Evolutionary conservation across 352 stramenopile genomes (phyloP), one percentile per base, ranked within the genome.

Genomic region (Globisporangium rhizosaccharum): DNA sequence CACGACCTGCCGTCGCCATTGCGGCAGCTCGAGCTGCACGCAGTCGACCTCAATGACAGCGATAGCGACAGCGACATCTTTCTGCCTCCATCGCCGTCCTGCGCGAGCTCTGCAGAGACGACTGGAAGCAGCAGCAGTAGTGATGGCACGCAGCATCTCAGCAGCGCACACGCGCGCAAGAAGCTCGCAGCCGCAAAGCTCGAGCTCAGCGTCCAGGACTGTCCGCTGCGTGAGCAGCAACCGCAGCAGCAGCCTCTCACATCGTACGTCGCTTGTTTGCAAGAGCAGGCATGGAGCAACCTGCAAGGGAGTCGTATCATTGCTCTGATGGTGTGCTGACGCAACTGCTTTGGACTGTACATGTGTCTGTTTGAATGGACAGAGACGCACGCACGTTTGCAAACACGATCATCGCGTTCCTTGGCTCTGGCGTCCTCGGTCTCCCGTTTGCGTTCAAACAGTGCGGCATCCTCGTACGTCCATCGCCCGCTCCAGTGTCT

Each of bases 321-420:
- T 39, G 10, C 33, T 12, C 33, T 12, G 33, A 39, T 12, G 1
- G 10, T 12, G 10, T 12, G 10, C 33, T 39, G 5, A 39, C 33
- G 7, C 33, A 41, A 57, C 41, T 56, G 26, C n/a, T 5, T 10
- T n/a, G 23, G 25, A 36, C 11, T 36, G 20, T 46, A 23, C 18
- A 36, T 36, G 14, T 25, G 11, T 0, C 14, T 6, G 37, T 55
- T 28, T 51, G 49, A 49, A 58, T 41, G 36, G 15, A 49, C 51
- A 85, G 75, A 9, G 79, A 89, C 58, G 45, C 72, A 15, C 80
- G 80, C 51, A 85, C 71, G 46, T 91, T 91, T 56, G 67, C 72
- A n/a, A 91, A 91, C 58, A 82, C 75, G 20, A 82, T 96, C 57
- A 97, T 98, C 63, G 88, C 84, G 17, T 98, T 98, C 72, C 75